Percentiles rank a stretch among this genome's conserved stretches.
These are phyloP conservation scores for Boletus subparvulus DNA, from an alignment of 768 basidiomycete genomes.

Conservation along the genomic window DNA sequence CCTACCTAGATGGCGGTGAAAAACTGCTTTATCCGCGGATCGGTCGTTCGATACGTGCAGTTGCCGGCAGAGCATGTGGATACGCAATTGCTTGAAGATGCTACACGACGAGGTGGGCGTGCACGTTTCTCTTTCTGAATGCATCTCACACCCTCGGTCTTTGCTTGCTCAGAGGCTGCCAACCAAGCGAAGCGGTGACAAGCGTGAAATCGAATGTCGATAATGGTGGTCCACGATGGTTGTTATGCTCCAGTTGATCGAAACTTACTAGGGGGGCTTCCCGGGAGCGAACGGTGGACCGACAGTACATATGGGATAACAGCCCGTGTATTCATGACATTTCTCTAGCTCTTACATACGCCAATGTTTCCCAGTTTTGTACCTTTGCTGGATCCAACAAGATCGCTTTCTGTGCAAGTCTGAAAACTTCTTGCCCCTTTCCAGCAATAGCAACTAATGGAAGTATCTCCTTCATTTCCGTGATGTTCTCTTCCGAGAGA, in stretches of 20 bases:
- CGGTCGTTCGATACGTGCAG: conserved; percentile 96
- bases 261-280: not conserved
- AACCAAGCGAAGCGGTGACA: conserved; percentile 41
- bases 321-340: conserved; percentile 19
- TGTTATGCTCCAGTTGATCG: not conserved
- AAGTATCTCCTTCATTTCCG: conserved; percentile 42
- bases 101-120: conserved; percentile 83
- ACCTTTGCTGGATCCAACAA: conserved; percentile 50
- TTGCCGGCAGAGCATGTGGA: conserved; percentile 91
- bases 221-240: not conserved
- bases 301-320: conserved; percentile 1
- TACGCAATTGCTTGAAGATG: conserved; percentile 93
- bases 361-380: conserved; percentile 59
- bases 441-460: conserved; percentile 52
- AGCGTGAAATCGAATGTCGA: not conserved
- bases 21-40: conserved; percentile 98
- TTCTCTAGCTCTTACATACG: conserved; percentile 45
- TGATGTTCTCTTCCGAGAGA: conserved; percentile 32
- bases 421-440: conserved; percentile 34
- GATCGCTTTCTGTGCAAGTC: conserved; percentile 60
- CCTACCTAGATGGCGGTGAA: conserved; percentile 88
- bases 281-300: not conserved
- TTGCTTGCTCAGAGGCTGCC: conserved; percentile 36
- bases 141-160: conserved; percentile 1
- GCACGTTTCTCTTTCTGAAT: not conserved